These are phyloP conservation scores for Stagonosporopsis chrysanthemi DNA, from an alignment of 2,329 filamentous ascomycete species.

Conservation along the genomic window DNA sequence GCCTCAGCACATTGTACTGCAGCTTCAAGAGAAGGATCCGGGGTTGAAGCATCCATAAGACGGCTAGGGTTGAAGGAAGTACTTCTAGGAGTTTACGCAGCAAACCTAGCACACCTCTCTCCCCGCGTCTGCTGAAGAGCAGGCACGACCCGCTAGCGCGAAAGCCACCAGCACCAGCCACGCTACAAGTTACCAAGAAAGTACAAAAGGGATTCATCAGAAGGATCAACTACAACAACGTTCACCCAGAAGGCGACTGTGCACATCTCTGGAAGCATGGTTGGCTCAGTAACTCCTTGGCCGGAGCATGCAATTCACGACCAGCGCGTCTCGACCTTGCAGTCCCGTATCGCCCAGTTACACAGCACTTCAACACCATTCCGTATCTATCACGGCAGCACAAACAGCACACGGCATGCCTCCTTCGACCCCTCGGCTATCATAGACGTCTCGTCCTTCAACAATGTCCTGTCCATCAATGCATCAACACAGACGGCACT, in stretches of 20 bases:
- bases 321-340: conserved; percentile 31
- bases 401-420: conserved; percentile 73
- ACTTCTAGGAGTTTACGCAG: background rate
- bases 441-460: conserved; percentile 71
- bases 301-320: conserved; percentile 20
- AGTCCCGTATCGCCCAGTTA: conserved; percentile 34
- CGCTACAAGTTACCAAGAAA: too few species aligned
- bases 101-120: background rate
- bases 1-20: background rate
- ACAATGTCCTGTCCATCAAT: conserved; percentile 68
- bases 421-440: conserved; percentile 48
- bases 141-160: conserved; percentile 1
- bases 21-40: background rate
- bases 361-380: conserved; percentile 39
- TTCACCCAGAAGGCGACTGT: background rate
- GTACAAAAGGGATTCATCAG: background rate
- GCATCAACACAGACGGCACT: conserved; percentile 60
- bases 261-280: background rate
- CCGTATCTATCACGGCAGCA: conserved; percentile 73
- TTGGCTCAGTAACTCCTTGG: background rate
- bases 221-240: background rate
- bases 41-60: background rate
- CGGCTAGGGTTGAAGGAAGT: background rate
- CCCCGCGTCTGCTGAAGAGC: background rate
- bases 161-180: background rate